These are phyloP conservation scores for Penicillium sp. DNA, from an alignment of 2,329 filamentous ascomycete species.

Conservation along the genomic window DNA sequence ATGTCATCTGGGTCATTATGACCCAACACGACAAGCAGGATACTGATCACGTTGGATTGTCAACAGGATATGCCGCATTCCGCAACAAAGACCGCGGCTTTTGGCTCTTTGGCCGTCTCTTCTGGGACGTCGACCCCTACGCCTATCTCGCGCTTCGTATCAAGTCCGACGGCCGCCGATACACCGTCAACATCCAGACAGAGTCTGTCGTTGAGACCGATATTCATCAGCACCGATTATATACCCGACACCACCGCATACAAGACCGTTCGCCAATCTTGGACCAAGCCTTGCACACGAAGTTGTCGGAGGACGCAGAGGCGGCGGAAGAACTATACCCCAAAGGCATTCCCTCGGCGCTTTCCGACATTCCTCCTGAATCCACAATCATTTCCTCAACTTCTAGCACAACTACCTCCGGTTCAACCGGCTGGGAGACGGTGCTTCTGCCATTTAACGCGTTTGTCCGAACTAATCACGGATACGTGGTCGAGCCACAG, in stretches of 20 bases:
- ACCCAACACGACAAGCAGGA: neutral
- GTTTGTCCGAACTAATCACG: slow-evolving; percentile 93
- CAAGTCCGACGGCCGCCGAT: slow-evolving; percentile 86
- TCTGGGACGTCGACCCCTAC: slow-evolving; percentile 91
- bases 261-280: slow-evolving; percentile 14
- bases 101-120: slow-evolving; percentile 80
- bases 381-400: slow-evolving; percentile 36
- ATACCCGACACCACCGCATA: slow-evolving; percentile 45
- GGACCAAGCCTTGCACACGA: slow-evolving; percentile 16
- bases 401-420: slow-evolving; percentile 52
- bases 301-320: slow-evolving; percentile 23
- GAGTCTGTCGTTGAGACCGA: slow-evolving; percentile 94
- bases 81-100: slow-evolving; percentile 73
- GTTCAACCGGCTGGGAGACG: slow-evolving; percentile 89
- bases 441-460: slow-evolving; percentile 87
- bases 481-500: slow-evolving; percentile 89
- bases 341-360: slow-evolving; percentile 32
- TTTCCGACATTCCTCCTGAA: slow-evolving; percentile 40
- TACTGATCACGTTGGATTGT: slow-evolving; percentile 1
- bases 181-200: slow-evolving; percentile 94
- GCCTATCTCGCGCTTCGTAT: slow-evolving; percentile 82
- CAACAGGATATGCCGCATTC: slow-evolving; percentile 84
- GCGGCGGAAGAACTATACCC: slow-evolving; percentile 26
- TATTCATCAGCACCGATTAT: slow-evolving; percentile 89
- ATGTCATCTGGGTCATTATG: slow-evolving; percentile 5